phyloP scores from a whole-genome alignment of 352 stramenopile species.

The Globisporangium perplexum region DNA sequence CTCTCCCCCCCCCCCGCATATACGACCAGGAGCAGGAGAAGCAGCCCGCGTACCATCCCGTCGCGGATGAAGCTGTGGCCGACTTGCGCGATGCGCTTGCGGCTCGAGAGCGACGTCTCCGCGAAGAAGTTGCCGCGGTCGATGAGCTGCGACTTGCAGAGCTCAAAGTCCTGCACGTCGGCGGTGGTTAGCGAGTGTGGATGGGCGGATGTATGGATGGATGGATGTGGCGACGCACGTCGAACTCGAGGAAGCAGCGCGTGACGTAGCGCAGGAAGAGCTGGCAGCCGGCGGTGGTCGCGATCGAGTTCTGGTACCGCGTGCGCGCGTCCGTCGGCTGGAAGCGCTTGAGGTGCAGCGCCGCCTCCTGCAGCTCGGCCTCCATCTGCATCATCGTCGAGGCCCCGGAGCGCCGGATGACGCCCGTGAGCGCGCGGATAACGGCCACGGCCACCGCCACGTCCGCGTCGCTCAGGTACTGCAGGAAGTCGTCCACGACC shows the following conservation, averaged over 20 bases:
- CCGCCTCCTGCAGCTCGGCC: constrained; percentile 87
- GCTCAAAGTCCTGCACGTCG: constrained; percentile 91
- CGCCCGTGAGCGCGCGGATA: constrained; percentile 91
- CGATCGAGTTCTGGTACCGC: constrained; percentile 85
- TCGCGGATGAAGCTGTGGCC: constrained; percentile 94
- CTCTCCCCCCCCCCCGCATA: no score
- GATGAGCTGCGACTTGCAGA: constrained; percentile 89
- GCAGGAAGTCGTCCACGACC: constrained; percentile 71
- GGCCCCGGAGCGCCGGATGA: constrained; percentile 87
- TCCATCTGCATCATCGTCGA: constrained; percentile 96
- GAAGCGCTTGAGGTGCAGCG: constrained; percentile 58
- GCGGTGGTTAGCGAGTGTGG: no score
- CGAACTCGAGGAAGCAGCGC: constrained; percentile 84
- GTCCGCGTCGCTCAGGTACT: constrained; percentile 65
- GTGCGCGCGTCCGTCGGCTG: constrained; percentile 35
- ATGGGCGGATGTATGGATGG: background rate
- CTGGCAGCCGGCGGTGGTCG: constrained; percentile 88
- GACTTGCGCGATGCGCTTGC: constrained; percentile 91
- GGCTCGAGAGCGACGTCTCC: constrained; percentile 88
- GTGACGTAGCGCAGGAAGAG: constrained; percentile 94
- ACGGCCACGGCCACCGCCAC: constrained; percentile 90
- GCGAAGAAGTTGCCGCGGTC: constrained; percentile 91
- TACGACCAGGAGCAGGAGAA: no score
- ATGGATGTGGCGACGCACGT: constrained; percentile 30
- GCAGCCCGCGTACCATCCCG: constrained; percentile 52